Percentiles rank a stretch among this genome's conserved stretches.
phyloP scores from a whole-genome alignment of 768 basidiomycete genomes.

The Panus rudis region DNA sequence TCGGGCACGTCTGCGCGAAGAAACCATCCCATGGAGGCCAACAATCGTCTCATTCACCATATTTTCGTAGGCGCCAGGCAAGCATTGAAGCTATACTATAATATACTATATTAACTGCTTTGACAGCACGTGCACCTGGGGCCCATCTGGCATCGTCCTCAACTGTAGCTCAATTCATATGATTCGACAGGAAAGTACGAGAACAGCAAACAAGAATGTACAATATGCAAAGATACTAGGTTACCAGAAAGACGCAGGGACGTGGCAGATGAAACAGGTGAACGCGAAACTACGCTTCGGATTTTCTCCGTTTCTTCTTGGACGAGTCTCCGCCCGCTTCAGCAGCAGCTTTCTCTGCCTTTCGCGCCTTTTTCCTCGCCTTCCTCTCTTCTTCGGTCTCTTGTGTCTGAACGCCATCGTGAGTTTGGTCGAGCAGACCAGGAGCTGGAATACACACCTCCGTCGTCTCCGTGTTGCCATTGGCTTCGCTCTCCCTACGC shows the following conservation, averaged over 20 bases:
- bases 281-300: conserved; percentile 25
- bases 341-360: conserved; percentile 67
- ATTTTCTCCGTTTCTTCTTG: conserved; percentile 52
- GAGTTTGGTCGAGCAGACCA: conserved; percentile 6
- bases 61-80: too few relatives aligned
- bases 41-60: too few relatives aligned
- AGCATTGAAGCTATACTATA: too few relatives aligned
- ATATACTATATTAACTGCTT: too few relatives aligned
- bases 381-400: conserved; percentile 85
- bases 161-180: too few relatives aligned
- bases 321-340: conserved; percentile 38
- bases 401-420: conserved; percentile 23
- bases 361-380: conserved; percentile 68
- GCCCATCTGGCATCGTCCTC: too few relatives aligned
- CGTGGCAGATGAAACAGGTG: background rate
- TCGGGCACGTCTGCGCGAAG: too few relatives aligned
- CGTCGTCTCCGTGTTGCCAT: conserved; percentile 38
- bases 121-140: too few relatives aligned
- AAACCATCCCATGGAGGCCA: too few relatives aligned
- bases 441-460: conserved; percentile 16
- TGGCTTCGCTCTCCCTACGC: conserved; percentile 51
- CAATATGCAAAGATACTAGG: conserved; percentile 6
- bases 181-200: too few relatives aligned
- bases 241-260: conserved; percentile 8
- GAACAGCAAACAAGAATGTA: background rate